phyloP scores from a whole-genome alignment of 495 filamentous ascomycete species.

The Physcia stellaris region DNA sequence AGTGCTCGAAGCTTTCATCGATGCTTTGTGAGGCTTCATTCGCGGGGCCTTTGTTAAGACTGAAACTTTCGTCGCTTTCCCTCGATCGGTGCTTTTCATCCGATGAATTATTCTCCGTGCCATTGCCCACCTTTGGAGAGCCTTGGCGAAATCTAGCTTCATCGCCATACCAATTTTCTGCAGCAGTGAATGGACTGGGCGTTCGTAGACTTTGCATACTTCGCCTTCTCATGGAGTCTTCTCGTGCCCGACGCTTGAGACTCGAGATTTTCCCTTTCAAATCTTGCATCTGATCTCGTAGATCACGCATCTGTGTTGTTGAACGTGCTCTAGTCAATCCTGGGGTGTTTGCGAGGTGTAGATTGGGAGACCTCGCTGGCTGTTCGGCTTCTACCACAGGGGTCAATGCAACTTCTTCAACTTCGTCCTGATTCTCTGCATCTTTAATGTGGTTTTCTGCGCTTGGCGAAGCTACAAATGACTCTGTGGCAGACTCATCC shows the following conservation, averaged over 20 bases:
- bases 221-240: conserved; percentile 67
- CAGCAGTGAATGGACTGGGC: conserved; percentile 71
- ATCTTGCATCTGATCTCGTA: conserved; percentile 88
- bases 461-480: conserved; percentile 11
- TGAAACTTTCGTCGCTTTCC: background rate
- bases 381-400: conserved; percentile 1
- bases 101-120: background rate
- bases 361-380: too few relatives aligned
- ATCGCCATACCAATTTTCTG: conserved; percentile 63
- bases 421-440: conserved; percentile 4
- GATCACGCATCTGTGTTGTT: conserved; percentile 61
- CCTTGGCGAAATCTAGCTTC: too few relatives aligned
- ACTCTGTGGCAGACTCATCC: conserved; percentile 16
- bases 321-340: conserved; percentile 38
- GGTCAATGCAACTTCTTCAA: conserved; percentile 3
- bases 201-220: conserved; percentile 76
- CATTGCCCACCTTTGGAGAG: conserved; percentile 15
- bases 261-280: conserved; percentile 83
- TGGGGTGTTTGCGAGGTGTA: too few relatives aligned
- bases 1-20: background rate
- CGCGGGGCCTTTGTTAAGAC: background rate
- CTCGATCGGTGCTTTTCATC: background rate
- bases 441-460: conserved; percentile 3
- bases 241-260: conserved; percentile 66
- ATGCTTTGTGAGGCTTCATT: background rate